Conservation (phyloP, 345 rosid species). For the Syzygium oleosum region DNA sequence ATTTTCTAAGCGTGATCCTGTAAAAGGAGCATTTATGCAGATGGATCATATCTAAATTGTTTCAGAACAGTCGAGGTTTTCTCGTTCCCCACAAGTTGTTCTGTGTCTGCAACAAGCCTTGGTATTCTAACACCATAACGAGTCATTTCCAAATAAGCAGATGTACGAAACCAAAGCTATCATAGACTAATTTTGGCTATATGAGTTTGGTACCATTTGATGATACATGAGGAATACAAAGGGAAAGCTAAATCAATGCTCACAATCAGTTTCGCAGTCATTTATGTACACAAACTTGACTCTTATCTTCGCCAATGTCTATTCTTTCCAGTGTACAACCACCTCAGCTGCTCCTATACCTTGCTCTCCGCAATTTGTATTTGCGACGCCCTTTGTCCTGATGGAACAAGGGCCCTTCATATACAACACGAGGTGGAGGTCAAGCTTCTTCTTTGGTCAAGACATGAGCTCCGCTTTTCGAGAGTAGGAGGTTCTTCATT, state of each 20-base stretch:
- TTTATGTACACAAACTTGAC: not conserved
- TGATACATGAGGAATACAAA: not conserved
- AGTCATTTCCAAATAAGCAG: not conserved
- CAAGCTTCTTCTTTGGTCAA: conserved; percentile 21
- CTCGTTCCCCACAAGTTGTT: not conserved
- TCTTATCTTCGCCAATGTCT: not conserved
- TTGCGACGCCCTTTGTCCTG: not conserved
- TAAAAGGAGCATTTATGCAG: not conserved
- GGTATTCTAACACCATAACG: not conserved
- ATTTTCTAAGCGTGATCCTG: not conserved
- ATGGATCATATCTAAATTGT: not conserved
- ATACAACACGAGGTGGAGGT: not conserved
- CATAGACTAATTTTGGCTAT: not conserved
- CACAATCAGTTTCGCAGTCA: not conserved
- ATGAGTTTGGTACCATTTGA: not conserved
- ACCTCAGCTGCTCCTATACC: not conserved
- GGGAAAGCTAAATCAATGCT: not conserved
- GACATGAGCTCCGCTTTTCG: conserved; percentile 56
- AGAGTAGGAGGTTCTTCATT: conserved; percentile 72
- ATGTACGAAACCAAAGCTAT: not conserved
- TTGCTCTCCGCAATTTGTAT: not conserved
- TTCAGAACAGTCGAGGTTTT: not conserved
- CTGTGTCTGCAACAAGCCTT: not conserved
- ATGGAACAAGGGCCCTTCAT: not conserved
- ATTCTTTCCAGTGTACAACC: not conserved